phyloP scores from a whole-genome alignment of 208 protist genomes.

The Leishmania tropica region DNA sequence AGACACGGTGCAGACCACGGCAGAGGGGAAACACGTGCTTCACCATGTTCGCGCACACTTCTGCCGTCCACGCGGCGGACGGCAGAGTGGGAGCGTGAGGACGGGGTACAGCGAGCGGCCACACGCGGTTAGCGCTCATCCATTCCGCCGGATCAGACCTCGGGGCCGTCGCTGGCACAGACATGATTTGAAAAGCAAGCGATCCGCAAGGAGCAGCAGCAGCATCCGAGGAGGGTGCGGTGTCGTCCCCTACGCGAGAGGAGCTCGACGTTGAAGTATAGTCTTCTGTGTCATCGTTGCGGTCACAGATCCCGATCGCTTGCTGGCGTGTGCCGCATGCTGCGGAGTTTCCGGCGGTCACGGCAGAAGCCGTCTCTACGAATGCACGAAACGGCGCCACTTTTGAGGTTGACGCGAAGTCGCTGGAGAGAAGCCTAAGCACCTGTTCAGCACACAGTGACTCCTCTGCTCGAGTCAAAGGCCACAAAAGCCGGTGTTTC shows the following conservation, averaged over 20 bases:
- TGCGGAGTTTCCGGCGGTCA: background rate
- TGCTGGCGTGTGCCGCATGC: background rate
- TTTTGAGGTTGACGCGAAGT: background rate
- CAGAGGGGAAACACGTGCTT: slow-evolving; percentile 37
- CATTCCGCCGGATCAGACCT: slow-evolving; percentile 55
- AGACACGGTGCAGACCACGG: slow-evolving; percentile 4
- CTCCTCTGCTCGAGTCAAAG: background rate
- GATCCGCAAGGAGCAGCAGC: background rate
- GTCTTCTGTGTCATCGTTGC: background rate
- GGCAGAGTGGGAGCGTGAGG: slow-evolving; percentile 36
- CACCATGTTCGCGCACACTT: slow-evolving; percentile 31
- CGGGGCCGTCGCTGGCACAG: slow-evolving; percentile 52
- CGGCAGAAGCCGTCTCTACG: background rate
- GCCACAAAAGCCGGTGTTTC: background rate
- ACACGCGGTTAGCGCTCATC: slow-evolving; percentile 54
- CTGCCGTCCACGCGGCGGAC: slow-evolving; percentile 8
- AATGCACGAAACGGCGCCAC: background rate
- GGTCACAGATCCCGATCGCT: background rate
- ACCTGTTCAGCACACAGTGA: slow-evolving; percentile 4
- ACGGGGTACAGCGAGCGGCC: slow-evolving; percentile 75
- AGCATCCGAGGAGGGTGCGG: background rate
- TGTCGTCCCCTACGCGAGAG: background rate
- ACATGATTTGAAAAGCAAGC: slow-evolving; percentile 35
- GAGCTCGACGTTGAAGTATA: background rate
- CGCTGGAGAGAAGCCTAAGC: slow-evolving; percentile 4